Evolutionary conservation across 2,329 filamentous ascomycete genomes (phyloP), one percentile per base, ranked within the genome.

Genomic region (Emmonsiellopsis sp.): DNA sequence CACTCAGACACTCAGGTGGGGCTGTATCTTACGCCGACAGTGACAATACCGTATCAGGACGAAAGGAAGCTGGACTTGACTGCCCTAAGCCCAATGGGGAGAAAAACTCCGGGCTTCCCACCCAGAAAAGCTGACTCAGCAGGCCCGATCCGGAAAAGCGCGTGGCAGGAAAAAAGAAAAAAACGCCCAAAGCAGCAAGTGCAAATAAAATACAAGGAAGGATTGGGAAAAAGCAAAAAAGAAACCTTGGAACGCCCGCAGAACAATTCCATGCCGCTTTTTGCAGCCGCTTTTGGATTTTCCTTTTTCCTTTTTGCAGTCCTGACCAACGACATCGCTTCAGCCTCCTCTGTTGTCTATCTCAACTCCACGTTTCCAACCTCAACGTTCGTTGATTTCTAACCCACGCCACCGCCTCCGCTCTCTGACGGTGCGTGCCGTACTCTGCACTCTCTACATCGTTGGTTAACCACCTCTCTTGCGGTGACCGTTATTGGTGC

Each of bases 281-380:
- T 59, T 64, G 61, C 70, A 66, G 63, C 74, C 72, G 67, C 73
- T 73, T 61, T 70, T 73, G 73, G 68, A 70, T 55, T 51, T 59
- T 58, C 42, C 30, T 46, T 38, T 43, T 40, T 35, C 38, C 30
- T 47, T 47, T 13, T 20, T 47, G 35, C 35, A 38, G 35, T 10
- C 9, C n/a, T n/a, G 2, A 7, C 9, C 35, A n/a, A 38, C 44
- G 20, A 31, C 20, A 13, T 47, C 44, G 11, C 15, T 83, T 81
- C 54, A 84, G 83, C 63, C 81, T 80, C 53, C 75, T 83, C 38
- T 81, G 83, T 62, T 79, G 80, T 43, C 83, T 82, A 61, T 82
- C 80, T 16, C 76, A 79, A 54, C 84, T 83, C 65, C 78, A 82
- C 62, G 20, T 26, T 26, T 26, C 20, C 20, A 26, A 5, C 20